Conservation (phyloP, 148 eudicot species). For the Vaccinium darrowii region DNA sequence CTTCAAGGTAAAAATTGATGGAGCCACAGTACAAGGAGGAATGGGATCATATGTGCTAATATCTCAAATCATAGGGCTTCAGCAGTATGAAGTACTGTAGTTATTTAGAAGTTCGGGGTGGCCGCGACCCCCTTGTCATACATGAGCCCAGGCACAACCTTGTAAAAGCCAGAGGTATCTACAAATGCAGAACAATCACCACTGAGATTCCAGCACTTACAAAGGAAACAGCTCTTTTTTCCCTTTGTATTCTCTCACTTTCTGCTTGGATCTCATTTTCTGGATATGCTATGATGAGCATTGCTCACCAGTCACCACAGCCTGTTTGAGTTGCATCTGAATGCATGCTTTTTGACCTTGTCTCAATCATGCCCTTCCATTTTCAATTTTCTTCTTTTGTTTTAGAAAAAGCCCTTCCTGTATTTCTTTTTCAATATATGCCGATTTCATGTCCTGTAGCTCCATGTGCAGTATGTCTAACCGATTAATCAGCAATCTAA, state of each 20-base stretch:
- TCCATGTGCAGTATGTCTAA: not conserved
- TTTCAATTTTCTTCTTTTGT: not conserved
- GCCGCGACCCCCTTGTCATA: not conserved
- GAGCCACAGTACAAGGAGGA: not conserved
- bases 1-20: not conserved
- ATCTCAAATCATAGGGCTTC: not conserved
- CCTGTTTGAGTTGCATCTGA: not conserved
- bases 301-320: not conserved
- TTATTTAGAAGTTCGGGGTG: not conserved
- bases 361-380: slow-evolving; percentile 2
- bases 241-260: not conserved
- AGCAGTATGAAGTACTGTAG: not conserved
- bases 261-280: not conserved
- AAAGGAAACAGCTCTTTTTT: not conserved
- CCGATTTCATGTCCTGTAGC: not conserved
- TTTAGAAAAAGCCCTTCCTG: not conserved
- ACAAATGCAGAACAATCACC: not conserved
- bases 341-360: not conserved
- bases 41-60: not conserved
- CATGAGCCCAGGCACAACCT: not conserved
- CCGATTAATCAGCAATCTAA: not conserved
- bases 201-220: not conserved
- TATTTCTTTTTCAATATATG: not conserved
- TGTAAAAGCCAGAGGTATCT: not conserved
- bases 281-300: not conserved